Percentiles rank a stretch among this genome's conserved stretches.
Conservation (phyloP, 2,329 filamentous ascomycete species). For the Fusarium torreyae region DNA sequence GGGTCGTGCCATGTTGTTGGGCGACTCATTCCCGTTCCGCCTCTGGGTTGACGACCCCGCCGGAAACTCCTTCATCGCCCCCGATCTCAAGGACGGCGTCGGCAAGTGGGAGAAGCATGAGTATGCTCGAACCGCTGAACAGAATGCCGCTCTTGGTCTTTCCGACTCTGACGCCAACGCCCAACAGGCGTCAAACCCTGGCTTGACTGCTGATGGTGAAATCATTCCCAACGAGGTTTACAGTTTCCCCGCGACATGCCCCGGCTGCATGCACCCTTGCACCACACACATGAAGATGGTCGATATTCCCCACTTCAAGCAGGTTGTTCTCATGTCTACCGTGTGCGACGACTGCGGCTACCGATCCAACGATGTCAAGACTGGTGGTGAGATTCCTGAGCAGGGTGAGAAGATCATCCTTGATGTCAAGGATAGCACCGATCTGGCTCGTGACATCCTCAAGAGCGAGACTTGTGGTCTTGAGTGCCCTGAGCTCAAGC, state of each 20-base stretch:
- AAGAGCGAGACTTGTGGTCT: slow-evolving; percentile 95
- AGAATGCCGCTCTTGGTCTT: slow-evolving; percentile 89
- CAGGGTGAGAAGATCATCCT: slow-evolving; percentile 88
- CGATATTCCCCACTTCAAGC: slow-evolving; percentile 97
- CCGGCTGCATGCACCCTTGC: slow-evolving; percentile 88
- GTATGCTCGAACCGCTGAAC: slow-evolving; percentile 84
- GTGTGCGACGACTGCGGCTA: slow-evolving; percentile 94
- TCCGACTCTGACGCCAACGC: slow-evolving; percentile 72
- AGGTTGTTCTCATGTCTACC: slow-evolving; percentile 96
- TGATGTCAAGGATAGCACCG: slow-evolving; percentile 75
- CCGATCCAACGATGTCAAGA: slow-evolving; percentile 97
- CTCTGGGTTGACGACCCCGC: slow-evolving; percentile 90
- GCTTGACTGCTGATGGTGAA: slow-evolving; percentile 73
- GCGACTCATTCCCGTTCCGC: slow-evolving; percentile 87
- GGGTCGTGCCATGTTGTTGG: slow-evolving; percentile 82
- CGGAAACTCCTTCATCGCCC: slow-evolving; percentile 97
- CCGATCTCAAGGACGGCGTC: slow-evolving; percentile 82
- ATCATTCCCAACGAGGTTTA: slow-evolving; percentile 95
- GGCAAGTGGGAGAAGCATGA: slow-evolving; percentile 92
- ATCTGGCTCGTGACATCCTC: slow-evolving; percentile 92
- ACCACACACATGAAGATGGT: slow-evolving; percentile 99
- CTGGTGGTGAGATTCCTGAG: slow-evolving; percentile 90
- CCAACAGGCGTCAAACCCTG: slow-evolving; percentile 68
- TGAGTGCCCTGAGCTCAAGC: slow-evolving; percentile 86
- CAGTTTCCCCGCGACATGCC: slow-evolving; percentile 91